A percentile compares a stretch with the other conserved stretches of the same genome.
These are phyloP conservation scores for Eragrostis curvula DNA, from an alignment of 176 grass and related monocot species.

Conservation along the genomic window DNA sequence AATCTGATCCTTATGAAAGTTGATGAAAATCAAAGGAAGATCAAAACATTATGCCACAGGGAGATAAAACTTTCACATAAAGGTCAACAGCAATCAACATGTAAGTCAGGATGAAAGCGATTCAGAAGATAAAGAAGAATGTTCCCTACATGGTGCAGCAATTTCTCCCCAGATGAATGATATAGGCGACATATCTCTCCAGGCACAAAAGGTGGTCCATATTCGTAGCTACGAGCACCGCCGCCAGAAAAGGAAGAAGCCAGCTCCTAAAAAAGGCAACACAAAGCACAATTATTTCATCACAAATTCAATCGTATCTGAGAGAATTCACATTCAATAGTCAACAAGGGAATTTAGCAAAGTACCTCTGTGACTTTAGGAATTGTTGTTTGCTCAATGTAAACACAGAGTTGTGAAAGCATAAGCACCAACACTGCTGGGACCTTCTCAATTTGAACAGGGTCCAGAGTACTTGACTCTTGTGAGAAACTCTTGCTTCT, in stretches of 20 bases:
- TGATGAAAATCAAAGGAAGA: constrained; percentile 31
- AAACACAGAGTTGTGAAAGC: constrained; percentile 90
- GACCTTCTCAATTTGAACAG: constrained; percentile 75
- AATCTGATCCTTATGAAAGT: constrained; percentile 8
- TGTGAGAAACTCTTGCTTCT: constrained; percentile 59
- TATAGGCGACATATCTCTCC: constrained; percentile 96
- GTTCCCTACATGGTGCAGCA: constrained; percentile 86
- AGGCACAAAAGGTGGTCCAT: constrained; percentile 94
- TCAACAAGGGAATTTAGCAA: constrained; percentile 36
- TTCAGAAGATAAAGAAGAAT: constrained; percentile 44
- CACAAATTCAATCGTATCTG: constrained; percentile 7
- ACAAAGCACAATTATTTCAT: constrained; percentile 36
- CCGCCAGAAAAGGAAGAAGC: constrained; percentile 94
- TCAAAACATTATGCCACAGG: background rate
- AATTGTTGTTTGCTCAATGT: constrained; percentile 87
- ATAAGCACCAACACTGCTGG: constrained; percentile 73
- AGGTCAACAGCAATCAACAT: background rate
- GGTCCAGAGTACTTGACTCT: constrained; percentile 46
- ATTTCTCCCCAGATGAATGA: constrained; percentile 85
- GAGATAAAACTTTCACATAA: background rate
- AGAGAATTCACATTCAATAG: constrained; percentile 21
- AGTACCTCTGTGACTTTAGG: constrained; percentile 94
- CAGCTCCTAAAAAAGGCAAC: constrained; percentile 63
- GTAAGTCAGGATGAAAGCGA: constrained; percentile 10
- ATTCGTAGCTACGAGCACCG: constrained; percentile 71